These are phyloP conservation scores for Sphagnurus paluster DNA, from an alignment of 1,284 basidiomycete species.

Conservation along the genomic window DNA sequence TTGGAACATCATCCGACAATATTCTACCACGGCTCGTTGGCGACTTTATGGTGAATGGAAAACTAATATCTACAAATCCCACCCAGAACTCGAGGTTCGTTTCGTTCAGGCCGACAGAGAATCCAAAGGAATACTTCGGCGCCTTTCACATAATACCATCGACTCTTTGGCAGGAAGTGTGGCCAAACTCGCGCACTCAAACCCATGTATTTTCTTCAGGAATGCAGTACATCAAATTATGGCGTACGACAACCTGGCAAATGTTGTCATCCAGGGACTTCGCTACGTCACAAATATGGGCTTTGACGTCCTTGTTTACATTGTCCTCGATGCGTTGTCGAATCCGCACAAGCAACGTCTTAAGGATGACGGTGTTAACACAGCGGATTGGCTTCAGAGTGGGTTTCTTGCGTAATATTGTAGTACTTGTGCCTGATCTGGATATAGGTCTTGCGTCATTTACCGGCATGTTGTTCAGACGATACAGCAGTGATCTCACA, in stretches of 20 bases:
- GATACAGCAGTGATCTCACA: constrained; percentile 83
- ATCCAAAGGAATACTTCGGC: constrained; percentile 78
- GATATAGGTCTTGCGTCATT: constrained; percentile 86
- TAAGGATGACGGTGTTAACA: constrained; percentile 92
- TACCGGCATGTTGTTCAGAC: constrained; percentile 88
- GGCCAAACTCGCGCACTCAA: constrained; percentile 93
- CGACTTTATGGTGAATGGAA: constrained; percentile 96
- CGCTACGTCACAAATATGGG: constrained; percentile 90
- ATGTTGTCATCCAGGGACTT: constrained; percentile 88
- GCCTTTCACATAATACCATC: constrained; percentile 80
- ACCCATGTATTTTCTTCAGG: constrained; percentile 90
- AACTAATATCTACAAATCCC: constrained; percentile 65
- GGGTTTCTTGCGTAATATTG: constrained; percentile 31
- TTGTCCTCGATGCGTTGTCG: constrained; percentile 86
- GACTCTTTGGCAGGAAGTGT: constrained; percentile 84
- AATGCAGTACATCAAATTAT: constrained; percentile 94
- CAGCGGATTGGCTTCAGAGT: constrained; percentile 94
- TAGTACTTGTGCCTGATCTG: constrained; percentile 12
- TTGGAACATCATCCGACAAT: constrained; percentile 82
- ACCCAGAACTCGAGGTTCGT: constrained; percentile 74
- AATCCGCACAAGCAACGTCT: constrained; percentile 84
- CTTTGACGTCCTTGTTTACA: constrained; percentile 91
- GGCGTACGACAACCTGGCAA: constrained; percentile 94
- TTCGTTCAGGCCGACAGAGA: constrained; percentile 74
- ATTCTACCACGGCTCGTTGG: constrained; percentile 83